phyloP scores from a whole-genome alignment of 2,329 filamentous ascomycete species.

The Monosporascus sp. region DNA sequence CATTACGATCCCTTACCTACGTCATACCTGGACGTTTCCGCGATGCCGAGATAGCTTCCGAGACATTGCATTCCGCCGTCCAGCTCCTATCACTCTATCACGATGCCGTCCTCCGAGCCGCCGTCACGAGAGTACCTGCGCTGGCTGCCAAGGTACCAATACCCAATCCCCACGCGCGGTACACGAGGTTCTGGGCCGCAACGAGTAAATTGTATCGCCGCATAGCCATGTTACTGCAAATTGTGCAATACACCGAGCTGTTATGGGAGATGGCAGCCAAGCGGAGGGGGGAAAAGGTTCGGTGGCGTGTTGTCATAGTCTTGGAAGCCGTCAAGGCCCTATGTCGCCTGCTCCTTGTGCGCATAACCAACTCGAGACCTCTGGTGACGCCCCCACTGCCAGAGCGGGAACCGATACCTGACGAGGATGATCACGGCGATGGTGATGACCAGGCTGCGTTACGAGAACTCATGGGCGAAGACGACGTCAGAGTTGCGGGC shows the following conservation, averaged over 20 bases:
- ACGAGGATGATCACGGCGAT: slow-evolving; percentile 38
- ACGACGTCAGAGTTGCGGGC: slow-evolving; percentile 19
- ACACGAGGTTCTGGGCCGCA: slow-evolving; percentile 61
- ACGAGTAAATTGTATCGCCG: slow-evolving; percentile 68
- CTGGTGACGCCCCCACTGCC: slow-evolving; percentile 80
- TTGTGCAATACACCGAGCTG: slow-evolving; percentile 91
- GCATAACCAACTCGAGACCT: slow-evolving; percentile 76
- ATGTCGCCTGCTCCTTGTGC: slow-evolving; percentile 73
- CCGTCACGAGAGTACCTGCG: slow-evolving; percentile 56
- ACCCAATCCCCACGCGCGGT: slow-evolving; percentile 55
- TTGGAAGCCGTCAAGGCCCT: slow-evolving; percentile 83
- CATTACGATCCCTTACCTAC: slow-evolving; percentile 86
- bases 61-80: slow-evolving; percentile 82
- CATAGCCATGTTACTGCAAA: slow-evolving; percentile 75
- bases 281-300: slow-evolving; percentile 69
- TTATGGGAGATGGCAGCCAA: slow-evolving; percentile 98
- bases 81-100: slow-evolving; percentile 91
- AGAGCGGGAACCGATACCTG: slow-evolving; percentile 72
- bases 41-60: slow-evolving; percentile 91
- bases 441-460: slow-evolving; percentile 36
- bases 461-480: slow-evolving; percentile 30
- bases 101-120: slow-evolving; percentile 72
- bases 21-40: slow-evolving; percentile 88
- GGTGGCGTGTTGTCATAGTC: slow-evolving; percentile 83
- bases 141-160: slow-evolving; percentile 46